Evolutionary conservation across 768 basidiomycete genomes (phyloP), one percentile per base, ranked within the genome.

Genomic region (Coprinopsis marcescibilis): DNA sequence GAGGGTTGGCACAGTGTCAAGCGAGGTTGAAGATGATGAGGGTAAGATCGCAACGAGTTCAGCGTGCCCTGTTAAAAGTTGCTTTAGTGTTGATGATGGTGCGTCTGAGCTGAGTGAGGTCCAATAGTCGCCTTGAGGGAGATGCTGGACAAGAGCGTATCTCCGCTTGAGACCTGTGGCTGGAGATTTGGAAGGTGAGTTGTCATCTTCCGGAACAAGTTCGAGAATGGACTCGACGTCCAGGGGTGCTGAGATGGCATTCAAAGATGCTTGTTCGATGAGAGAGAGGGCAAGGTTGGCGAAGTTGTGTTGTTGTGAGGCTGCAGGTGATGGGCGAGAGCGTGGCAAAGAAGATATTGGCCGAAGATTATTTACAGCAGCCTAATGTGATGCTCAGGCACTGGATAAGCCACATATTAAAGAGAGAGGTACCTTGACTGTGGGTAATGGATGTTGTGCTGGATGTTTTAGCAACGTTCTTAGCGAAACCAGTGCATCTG

Each of bases 121-220:
- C 83, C 87, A 92, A 69, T 80, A 89, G 49, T 84, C 82, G 30
- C 81, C 87, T 1, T 71, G 75, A 0, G 89, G 86, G 5, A 92
- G 69, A 49, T 80, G 82, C 56, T 92, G 89, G 53, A 90, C 73
- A 37, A 92, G 77, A 2, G 89, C 88, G 63, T 83, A 89, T 57
- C 72, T 78, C 44, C 73, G 77, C 36, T 63, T 66, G 50, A 65
- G 54, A 50, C 65, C 52, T 36, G 64, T 48, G 54, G 66, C 54
- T 56, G 61, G 19, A 59, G 55, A 20, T 17, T 33, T 36, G 7
- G 27, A 30, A 6, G 12, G 25, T 19, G 45, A 19, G 13, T 41
- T 48, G 17, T 53, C 37, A 23, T 54, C 27, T 20, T 54, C 49
- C 25, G 49, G 0, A 34, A 34, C 5, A 7, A 55, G 33, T 57